Evolutionary conservation across 352 stramenopile species (phyloP), one percentile per base, ranked within the genome.

Genomic region (Phytopythium chamaehyphon): DNA sequence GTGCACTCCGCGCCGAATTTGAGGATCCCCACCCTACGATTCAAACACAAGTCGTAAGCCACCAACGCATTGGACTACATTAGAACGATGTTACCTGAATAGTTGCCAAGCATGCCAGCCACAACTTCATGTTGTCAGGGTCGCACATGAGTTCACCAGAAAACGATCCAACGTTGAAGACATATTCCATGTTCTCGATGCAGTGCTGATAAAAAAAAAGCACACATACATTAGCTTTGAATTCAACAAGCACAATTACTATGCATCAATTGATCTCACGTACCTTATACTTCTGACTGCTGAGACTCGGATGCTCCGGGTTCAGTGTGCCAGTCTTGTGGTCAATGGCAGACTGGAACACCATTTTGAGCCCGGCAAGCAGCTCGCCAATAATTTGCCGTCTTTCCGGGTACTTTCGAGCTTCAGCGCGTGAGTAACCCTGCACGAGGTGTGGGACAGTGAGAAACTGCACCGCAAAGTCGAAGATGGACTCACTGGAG

Each of bases 221-320:
- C 47, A 11, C n/a, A 16, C 15, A 8, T 1, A 40, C 2, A 14
- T 9, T 24, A 44, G 23, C 5, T 31, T 12, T 10, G 28, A 33
- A 33, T 10, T 9, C 9, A 5, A 33, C 5, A 33, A 33, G 5
- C 2, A 40, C 15, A 28, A 3, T n/a, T n/a, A n/a, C n/a, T n/a
- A n/a, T n/a, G n/a, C n/a, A n/a, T n/a, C n/a, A n/a, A n/a, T n/a
- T n/a, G n/a, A n/a, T n/a, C n/a, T n/a, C 24, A 6, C 61, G 48
- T 61, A 91, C 80, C 80, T 93, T 95, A 64, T 95, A 95, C 61
- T 95, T 95, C 38, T 92, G 84, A 56, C 75, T 90, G 45, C 72
- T 86, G 12, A 95, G 53, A 4, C 80, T 81, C 38, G 80, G 59
- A 48, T 92, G 81, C n/a, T 94, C 82, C 23, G 85, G 73, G 37